Evolutionary conservation across 306 rosid genomes (phyloP).

Genomic region (Vicia faba): DNA sequence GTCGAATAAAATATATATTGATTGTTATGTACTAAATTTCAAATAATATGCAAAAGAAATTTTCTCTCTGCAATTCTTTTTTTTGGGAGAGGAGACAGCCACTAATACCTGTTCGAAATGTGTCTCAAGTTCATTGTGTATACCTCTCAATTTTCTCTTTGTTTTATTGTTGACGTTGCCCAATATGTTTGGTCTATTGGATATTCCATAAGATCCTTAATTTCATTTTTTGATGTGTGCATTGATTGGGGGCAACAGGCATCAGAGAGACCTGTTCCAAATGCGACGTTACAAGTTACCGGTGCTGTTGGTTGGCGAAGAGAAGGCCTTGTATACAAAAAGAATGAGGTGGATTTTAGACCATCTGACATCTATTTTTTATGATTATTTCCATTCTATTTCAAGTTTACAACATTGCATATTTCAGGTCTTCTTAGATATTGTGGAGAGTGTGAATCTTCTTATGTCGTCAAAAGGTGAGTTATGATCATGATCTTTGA

Average conservation of each 20-base stretch:
- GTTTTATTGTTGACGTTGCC: not conserved
- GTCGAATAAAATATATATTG: slow-evolving; percentile 2
- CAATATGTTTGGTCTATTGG: not conserved
- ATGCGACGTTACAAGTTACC: slow-evolving; percentile 94
- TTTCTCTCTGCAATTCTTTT: slow-evolving; percentile 14
- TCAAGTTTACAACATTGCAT: slow-evolving; percentile 33
- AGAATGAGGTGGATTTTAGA: slow-evolving; percentile 65
- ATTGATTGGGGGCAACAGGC: slow-evolving; percentile 47
- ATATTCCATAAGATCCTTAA: slow-evolving; percentile 12
- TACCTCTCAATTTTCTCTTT: not conserved
- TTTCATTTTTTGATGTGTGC: slow-evolving; percentile 23
- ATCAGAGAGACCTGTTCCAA: slow-evolving; percentile 78
- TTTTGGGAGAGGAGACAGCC: not conserved
- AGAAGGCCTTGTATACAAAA: slow-evolving; percentile 90
- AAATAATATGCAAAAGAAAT: not conserved
- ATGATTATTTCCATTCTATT: slow-evolving; percentile 14
- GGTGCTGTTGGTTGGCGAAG: slow-evolving; percentile 98
- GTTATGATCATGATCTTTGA: slow-evolving; percentile 32
- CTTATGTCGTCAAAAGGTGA: slow-evolving; percentile 94
- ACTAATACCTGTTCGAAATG: slow-evolving; percentile 14
- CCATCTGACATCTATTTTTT: slow-evolving; percentile 10
- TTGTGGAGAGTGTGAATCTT: slow-evolving; percentile 92
- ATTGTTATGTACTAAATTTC: slow-evolving; percentile 14
- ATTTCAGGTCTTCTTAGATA: slow-evolving; percentile 86
- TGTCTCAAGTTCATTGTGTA: slow-evolving; percentile 12